A percentile compares a stretch with the other conserved stretches of the same genome.
Evolutionary conservation across 2,329 filamentous ascomycete genomes (phyloP).

Genomic region (Elsinoe necatrix): DNA sequence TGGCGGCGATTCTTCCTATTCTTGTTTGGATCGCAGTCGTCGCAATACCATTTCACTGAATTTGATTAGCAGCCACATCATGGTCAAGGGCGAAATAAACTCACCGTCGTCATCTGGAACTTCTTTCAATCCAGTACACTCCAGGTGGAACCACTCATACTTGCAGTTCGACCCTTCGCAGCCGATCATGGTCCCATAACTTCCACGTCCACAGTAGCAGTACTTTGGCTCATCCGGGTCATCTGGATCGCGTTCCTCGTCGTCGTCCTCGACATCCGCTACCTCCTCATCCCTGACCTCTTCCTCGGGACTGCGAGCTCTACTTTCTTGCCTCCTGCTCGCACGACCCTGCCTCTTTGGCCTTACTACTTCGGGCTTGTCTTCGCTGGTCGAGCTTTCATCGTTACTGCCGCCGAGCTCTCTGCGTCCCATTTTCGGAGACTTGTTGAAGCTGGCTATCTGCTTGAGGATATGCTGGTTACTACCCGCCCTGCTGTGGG

Average conservation of each 20-base stretch:
- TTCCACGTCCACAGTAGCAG: slow-evolving; percentile 57
- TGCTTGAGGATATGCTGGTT: slow-evolving; percentile 33
- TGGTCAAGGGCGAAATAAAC: slow-evolving; percentile 13
- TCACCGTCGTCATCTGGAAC: slow-evolving; percentile 47
- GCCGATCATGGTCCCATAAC: slow-evolving; percentile 59
- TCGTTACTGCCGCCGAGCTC: slow-evolving; percentile 3
- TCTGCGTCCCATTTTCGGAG: slow-evolving; percentile 28
- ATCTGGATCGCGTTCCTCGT: slow-evolving; percentile 43
- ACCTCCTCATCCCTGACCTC: slow-evolving; percentile 1
- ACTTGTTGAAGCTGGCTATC: slow-evolving; percentile 31
- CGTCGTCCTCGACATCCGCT: slow-evolving; percentile 32
- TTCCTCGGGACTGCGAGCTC: neutral
- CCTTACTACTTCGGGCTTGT: slow-evolving; percentile 1
- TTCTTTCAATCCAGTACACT: slow-evolving; percentile 53
- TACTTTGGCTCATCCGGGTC: slow-evolving; percentile 53
- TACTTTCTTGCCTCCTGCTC: slow-evolving; percentile 11
- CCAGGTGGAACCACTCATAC: slow-evolving; percentile 60
- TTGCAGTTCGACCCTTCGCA: slow-evolving; percentile 58
- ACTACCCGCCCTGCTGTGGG: slow-evolving; percentile 24
- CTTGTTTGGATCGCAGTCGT: slow-evolving; percentile 19
- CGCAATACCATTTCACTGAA: slow-evolving; percentile 23
- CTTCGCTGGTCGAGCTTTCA: slow-evolving; percentile 7
- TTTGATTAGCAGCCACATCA: slow-evolving; percentile 13
- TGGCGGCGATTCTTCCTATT: slow-evolving; percentile 8
- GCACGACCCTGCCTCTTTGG: slow-evolving; percentile 7